Base-by-base conservation (phyloP, 129 eudicot species). In the Dittrichia graveolens region DNA sequence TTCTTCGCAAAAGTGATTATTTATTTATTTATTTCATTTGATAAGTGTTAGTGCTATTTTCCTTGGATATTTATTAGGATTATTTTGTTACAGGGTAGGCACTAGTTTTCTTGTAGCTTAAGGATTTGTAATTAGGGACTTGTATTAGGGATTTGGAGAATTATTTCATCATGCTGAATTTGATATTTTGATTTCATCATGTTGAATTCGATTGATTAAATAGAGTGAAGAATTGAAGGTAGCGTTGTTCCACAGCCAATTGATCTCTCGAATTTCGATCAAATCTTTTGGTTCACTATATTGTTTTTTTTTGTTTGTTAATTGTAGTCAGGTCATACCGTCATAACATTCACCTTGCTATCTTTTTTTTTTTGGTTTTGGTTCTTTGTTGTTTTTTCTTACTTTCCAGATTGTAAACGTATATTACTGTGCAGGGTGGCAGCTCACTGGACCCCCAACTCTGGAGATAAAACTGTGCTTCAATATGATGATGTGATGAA, bases 401-500 rank as follows among this genome's bases (percentile, higher is more conserved):
- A 50, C 63, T 41, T 40, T 31, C 12, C 12, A 9, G 58, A 71
- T 78, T 19, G 31, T 62, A 43, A 57, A 34, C 46, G n/a, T 61
- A 13, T 61, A 6, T 61, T 44, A 61, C 42, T 15, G 6, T 81
- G 44, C 86, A 95, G 99, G 99, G 97, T 95, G 77, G 99, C 99
- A 67, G 99, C 99, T 58, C 99, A 95, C 54, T 95, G 97, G 97
- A 95, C 99, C 38, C 99, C 99, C 37, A 95, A 95, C 81, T 67
- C 97, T 31, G 99, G 99, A 75, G 99, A 95, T 86, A 95, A 88
- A 79, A 95, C 99, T 70, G 97, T 95, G 79, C 95, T 95, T 68
- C 96, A 88, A 71, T 88, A 95, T 71, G 96, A 95, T 78, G 99
- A 95, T 85, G 99, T 90, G 75, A 95, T 95, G 99, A 95, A 95